Evolutionary conservation across 1,284 basidiomycete species (phyloP), one percentile per base, ranked within the genome.

Genomic region (Ustilago cynodontis): DNA sequence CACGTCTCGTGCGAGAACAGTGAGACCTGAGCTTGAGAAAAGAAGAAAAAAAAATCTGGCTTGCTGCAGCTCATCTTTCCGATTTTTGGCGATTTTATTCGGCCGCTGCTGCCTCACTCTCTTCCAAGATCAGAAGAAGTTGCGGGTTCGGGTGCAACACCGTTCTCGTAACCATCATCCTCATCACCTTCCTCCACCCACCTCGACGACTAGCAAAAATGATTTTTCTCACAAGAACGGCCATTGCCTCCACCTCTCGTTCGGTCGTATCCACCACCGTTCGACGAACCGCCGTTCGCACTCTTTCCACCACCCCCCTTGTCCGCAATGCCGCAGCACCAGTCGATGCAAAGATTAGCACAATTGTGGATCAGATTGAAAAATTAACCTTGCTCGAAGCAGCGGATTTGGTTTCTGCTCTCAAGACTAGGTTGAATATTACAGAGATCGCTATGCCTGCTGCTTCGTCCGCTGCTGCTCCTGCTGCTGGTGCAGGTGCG

Each of bases 371-470:
- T 86, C 92, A 94, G 87, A 98, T 99, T 80, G 94, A 95, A 28
- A 88, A 90, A 39, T 87, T 99, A 76, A 95, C 94, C 22, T 89
- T 99, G 56, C 89, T 99, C 68, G 96, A 99, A 87, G 97, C 97
- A 7, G 92, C 97, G n/a, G 95, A 99, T 88, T 90, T 99, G 64
- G 95, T 99, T 43, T 88, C 93, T 9, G 88, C 92, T 49, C 89
- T 99, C 83, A 99, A 99, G 95, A 90, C 93, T 65, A 92, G 93
- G 73, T 88, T 99, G 70, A 99, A 99, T 87, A 99, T 99, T 80
- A 94, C 95, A 87, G 97, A 99, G 88, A 94, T 99, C 85, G 94
- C 95, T 31, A 92, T 98, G 90, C 95, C 95, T 43, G 91, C 93
- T 1, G 88, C 92, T 9, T 90, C 92, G 4, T 89, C 91, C 1